Evolutionary conservation across 1,139 yeast species (phyloP).

Genomic region (Candida freyschussii): DNA sequence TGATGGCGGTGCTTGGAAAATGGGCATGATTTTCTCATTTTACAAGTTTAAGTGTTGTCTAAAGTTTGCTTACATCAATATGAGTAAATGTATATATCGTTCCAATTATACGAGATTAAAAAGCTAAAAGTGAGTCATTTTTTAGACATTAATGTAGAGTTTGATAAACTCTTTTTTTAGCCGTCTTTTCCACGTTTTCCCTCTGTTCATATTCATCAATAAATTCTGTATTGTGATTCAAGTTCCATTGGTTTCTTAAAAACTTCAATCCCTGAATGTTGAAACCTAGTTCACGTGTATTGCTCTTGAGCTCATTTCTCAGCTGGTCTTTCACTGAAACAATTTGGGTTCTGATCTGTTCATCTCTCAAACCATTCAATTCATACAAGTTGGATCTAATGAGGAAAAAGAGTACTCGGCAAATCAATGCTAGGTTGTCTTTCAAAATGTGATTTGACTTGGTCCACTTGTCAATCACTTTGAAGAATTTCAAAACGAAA

Average conservation of each 20-base stretch:
- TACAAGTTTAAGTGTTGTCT: not conserved
- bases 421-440: constrained; percentile 55
- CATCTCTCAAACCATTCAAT: constrained; percentile 60
- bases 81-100: not conserved
- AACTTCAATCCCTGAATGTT: constrained; percentile 80
- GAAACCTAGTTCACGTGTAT: constrained; percentile 67
- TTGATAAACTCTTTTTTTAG: constrained; percentile 65
- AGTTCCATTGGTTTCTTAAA: constrained; percentile 73
- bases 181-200: constrained; percentile 47
- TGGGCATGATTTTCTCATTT: constrained; percentile 70
- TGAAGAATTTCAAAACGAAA: constrained; percentile 63
- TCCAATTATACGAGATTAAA: not conserved
- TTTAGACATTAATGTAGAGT: constrained; percentile 26
- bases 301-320: constrained; percentile 46
- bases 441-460: constrained; percentile 39
- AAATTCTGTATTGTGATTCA: constrained; percentile 68
- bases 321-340: constrained; percentile 53
- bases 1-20: constrained; percentile 81
- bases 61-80: not conserved
- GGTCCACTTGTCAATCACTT: constrained; percentile 76
- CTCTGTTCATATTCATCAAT: constrained; percentile 64
- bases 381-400: constrained; percentile 75
- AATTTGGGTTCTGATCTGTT: constrained; percentile 53
- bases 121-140: not conserved
- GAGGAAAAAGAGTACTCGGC: constrained; percentile 70